phyloP scores from a whole-genome alignment of 2,329 filamentous ascomycete species.

The Orbilia brochopaga region DNA sequence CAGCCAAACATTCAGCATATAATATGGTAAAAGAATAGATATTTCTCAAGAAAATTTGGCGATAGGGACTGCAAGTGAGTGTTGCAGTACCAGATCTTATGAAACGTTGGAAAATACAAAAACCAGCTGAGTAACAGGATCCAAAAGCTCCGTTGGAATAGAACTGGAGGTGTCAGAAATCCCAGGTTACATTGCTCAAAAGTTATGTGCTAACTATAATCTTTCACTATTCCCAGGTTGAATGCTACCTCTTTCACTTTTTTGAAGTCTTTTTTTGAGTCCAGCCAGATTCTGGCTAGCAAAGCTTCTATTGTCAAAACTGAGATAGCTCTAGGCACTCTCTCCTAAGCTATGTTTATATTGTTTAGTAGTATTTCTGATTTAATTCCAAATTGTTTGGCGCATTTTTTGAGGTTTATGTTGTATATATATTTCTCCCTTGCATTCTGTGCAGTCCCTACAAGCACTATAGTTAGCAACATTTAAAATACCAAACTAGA shows the following conservation, averaged over 20 bases:
- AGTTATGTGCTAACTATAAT: background rate
- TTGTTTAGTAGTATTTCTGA: slow-evolving; percentile 23
- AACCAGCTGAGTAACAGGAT: background rate
- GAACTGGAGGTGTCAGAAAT: background rate
- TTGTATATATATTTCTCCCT: slow-evolving; percentile 19
- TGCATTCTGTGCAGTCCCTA: slow-evolving; percentile 6
- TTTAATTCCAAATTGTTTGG: slow-evolving; percentile 23
- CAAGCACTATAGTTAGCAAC: background rate
- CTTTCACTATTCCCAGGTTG: slow-evolving; percentile 25
- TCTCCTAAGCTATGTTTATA: background rate
- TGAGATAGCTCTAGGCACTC: slow-evolving; percentile 16
- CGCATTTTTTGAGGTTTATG: slow-evolving; percentile 23
- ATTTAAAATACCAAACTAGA: background rate
- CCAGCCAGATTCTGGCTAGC: slow-evolving; percentile 35
- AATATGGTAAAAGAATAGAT: no score
- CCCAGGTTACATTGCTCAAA: background rate
- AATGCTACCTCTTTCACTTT: slow-evolving; percentile 16
- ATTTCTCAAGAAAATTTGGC: background rate
- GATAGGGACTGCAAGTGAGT: background rate
- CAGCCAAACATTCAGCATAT: background rate
- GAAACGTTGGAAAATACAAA: slow-evolving; percentile 1
- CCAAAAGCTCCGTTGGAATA: background rate
- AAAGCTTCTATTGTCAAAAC: slow-evolving; percentile 40
- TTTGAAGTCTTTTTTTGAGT: slow-evolving; percentile 28
- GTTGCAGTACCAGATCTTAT: background rate